A percentile compares a stretch with the other conserved stretches of the same genome.
These are phyloP conservation scores for Calcarisporium arbuscula DNA, from an alignment of 2,329 filamentous ascomycete genomes.

Conservation along the genomic window DNA sequence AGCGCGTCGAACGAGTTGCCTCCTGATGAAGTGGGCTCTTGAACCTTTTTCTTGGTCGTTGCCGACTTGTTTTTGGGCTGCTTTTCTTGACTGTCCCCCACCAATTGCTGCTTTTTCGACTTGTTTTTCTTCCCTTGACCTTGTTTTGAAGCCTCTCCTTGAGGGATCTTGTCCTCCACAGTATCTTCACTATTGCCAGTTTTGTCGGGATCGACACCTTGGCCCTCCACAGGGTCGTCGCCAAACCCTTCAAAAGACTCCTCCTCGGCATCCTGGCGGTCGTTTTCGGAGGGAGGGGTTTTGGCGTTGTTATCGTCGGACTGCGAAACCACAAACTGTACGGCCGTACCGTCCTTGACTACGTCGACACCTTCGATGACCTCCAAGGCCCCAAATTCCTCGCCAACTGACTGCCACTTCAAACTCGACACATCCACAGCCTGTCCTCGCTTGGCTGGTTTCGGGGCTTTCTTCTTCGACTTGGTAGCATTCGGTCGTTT, in stretches of 20 bases:
- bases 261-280: conserved; percentile 26
- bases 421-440: conserved; percentile 42
- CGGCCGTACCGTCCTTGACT: conserved; percentile 55
- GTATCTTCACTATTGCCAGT: conserved; percentile 23
- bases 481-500: conserved; percentile 11
- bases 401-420: conserved; percentile 70
- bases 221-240: conserved; percentile 34
- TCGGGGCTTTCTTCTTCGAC: conserved; percentile 9
- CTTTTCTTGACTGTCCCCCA: conserved; percentile 15
- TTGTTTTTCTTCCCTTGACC: conserved; percentile 23
- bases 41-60: conserved; percentile 28
- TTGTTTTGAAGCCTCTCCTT: conserved; percentile 24
- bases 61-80: conserved; percentile 21
- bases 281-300: no score
- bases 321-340: conserved; percentile 47
- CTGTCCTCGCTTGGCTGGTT: conserved; percentile 22
- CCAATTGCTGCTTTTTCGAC: conserved; percentile 20
- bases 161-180: conserved; percentile 21
- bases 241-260: conserved; percentile 63
- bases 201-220: conserved; percentile 25
- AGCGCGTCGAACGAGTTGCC: conserved; percentile 50
- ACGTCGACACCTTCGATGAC: conserved; percentile 89
- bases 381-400: conserved; percentile 87
- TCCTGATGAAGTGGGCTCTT: conserved; percentile 29
- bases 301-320: conserved; percentile 13